phyloP scores from a whole-genome alignment of 306 rosid species.

The Hippophae tibetana region DNA sequence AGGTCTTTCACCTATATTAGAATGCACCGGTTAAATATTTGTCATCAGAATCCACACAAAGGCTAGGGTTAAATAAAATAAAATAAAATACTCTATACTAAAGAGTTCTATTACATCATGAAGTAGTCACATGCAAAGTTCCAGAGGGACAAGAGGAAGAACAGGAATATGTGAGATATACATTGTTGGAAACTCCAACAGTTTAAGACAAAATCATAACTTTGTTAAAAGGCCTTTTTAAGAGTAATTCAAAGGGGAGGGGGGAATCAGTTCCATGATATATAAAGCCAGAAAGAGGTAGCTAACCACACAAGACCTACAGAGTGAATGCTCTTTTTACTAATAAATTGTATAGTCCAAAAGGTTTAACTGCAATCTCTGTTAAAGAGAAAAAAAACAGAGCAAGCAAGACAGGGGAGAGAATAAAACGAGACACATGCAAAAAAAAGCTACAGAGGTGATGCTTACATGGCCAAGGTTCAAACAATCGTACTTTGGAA shows the following conservation, averaged over 20 bases:
- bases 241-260: too few species aligned
- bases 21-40: conserved; percentile 2
- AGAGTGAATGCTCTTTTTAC: background rate
- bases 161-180: too few species aligned
- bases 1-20: conserved; percentile 67
- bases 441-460: conserved; percentile 18
- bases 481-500: conserved; percentile 93
- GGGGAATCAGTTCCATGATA: too few species aligned
- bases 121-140: too few species aligned
- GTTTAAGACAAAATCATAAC: too few species aligned
- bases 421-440: conserved; percentile 6
- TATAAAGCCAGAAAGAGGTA: background rate
- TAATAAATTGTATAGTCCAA: background rate
- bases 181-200: too few species aligned
- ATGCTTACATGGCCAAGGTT: conserved; percentile 73
- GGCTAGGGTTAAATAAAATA: background rate
- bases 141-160: too few species aligned
- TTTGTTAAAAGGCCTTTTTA: too few species aligned
- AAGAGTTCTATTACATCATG: too few species aligned
- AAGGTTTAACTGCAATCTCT: background rate
- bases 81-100: too few species aligned
- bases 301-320: background rate
- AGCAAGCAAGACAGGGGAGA: background rate
- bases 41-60: background rate
- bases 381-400: background rate